Conservation (phyloP, 169 alveolate species). For the Neospora caninum region DNA sequence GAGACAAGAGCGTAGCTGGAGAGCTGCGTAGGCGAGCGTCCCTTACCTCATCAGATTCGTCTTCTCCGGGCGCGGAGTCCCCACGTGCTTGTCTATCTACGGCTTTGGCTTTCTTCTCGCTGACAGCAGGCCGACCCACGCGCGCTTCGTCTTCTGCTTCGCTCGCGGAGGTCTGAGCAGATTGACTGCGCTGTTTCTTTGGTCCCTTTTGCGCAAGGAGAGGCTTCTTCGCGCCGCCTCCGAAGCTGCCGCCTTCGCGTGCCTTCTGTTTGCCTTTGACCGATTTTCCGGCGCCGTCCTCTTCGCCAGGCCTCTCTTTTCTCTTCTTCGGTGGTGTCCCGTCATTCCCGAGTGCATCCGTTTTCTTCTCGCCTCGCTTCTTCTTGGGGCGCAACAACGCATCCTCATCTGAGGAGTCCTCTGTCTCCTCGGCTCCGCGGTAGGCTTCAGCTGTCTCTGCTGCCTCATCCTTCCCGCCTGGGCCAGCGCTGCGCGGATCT, state of each 20-base stretch:
- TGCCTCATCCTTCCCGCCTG: neutral
- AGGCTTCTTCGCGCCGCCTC: neutral
- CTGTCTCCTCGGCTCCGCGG: neutral
- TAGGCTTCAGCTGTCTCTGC: neutral
- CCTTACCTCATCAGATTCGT: too few relatives aligned
- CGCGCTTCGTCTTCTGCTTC: too few relatives aligned
- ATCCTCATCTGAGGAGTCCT: neutral
- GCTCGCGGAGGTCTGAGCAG: neutral
- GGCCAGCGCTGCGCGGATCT: neutral
- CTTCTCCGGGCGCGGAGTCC: too few relatives aligned
- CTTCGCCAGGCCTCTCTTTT: neutral
- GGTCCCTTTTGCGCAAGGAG: neutral
- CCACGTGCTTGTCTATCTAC: too few relatives aligned
- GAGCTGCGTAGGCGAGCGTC: too few relatives aligned
- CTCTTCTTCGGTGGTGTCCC: neutral
- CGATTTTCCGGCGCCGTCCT: neutral
- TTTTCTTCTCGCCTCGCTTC: neutral
- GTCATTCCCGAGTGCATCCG: neutral
- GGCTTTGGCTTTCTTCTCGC: too few relatives aligned
- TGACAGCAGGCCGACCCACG: too few relatives aligned
- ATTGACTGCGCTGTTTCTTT: neutral
- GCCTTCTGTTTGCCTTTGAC: neutral
- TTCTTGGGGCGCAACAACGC: neutral
- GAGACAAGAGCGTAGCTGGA: too few relatives aligned
- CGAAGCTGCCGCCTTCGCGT: neutral